Evolutionary conservation across 139 green algal genomes (phyloP), one percentile per base, ranked within the genome.

Genomic region (Zygnema circumcarinatum): DNA sequence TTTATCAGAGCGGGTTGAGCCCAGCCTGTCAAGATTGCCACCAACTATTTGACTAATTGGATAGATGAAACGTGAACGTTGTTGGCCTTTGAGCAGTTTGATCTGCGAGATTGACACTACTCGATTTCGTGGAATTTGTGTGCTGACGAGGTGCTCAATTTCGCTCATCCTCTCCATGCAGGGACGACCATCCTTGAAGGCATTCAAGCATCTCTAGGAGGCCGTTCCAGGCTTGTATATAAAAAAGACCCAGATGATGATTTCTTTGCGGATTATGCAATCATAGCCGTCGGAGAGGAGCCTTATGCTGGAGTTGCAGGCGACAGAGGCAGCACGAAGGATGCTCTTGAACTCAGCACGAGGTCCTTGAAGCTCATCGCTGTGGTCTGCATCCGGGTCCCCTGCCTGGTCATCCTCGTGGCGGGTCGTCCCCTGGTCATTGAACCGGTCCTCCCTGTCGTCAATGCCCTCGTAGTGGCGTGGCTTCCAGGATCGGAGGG

Each of bases 401-500:
- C 81, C 38, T 87, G 81, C 33, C 67, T 87, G 2, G 81, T 87
- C 39, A 72, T 87, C 3, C 81, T 87, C 32, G n/a, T 87, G 52
- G 41, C 78, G 32, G 81, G 81, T 29, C 81, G 81, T 2, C 54
- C 54, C 16, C 54, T 87, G n/a, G 31, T 36, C 2, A 40, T 87
- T 1, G 1, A 2, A 3, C 3, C 29, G n/a, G 32, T 83, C 20
- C n/a, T 87, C 38, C 81, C 81, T 38, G 1, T 80, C 1, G 35
- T 87, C 16, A 67, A 85, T 67, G 79, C 42, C 16, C 79, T 85
- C 2, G 79, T 85, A 20, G 79, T 38, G 41, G 79, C 82, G 16
- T 88, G 82, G 82, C 75, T 88, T 47, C 82, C 82, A 1, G 82
- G 82, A 22, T 69, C 82, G 0, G 82, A 88, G 40, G 82, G 82